Evolutionary conservation across 2,329 filamentous ascomycete genomes (phyloP), one percentile per base, ranked within the genome.

Genomic region (Spiromastix sp.): DNA sequence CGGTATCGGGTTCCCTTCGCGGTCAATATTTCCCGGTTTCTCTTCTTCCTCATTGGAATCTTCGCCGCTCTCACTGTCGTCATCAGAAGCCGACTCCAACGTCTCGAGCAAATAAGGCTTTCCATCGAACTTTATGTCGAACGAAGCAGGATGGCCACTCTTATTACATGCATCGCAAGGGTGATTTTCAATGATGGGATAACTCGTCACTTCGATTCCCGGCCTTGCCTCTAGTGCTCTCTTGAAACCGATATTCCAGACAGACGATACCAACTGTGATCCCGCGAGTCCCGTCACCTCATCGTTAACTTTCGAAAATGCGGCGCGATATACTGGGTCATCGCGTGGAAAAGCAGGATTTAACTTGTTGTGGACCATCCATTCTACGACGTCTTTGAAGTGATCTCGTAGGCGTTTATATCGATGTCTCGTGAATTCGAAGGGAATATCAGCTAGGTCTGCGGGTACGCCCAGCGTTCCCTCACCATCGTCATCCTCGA

Each of bases 311-410:
- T 84, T 85, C 32, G 63, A 61, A 63, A 85, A 86, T 0, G 81
- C 77, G 17, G 81, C 65, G 9, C 60, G 49, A 54, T 85, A 91
- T 9, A 85, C 61, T 5, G 72, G 65, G 40, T 83, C 74, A 4
- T 71, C 60, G 12, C 70, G 68, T 8, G 71, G 61, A 48, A 86
- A 87, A 0, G 67, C 74, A 0, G 81, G 82, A 45, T 86, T 80
- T 33, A 91, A 68, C 46, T 80, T 79, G 51, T 81, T 82, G 48
- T 85, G 81, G 2, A 89, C 77, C 59, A 87, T 79, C 82, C 82
- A 89, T 51, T 85, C 81, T 2, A 89, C 67, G 0, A 75, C 79
- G 47, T 79, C 76, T 31, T 72, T 73, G 61, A 89, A 89, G 32
- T 86, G 74, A 25, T 84, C 77, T 43, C 77, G 78, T 0, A 79